A percentile compares a stretch with the other conserved stretches of the same genome.
These are phyloP conservation scores for Crataegus laevigata DNA, from an alignment of 306 rosid species.

Conservation along the genomic window DNA sequence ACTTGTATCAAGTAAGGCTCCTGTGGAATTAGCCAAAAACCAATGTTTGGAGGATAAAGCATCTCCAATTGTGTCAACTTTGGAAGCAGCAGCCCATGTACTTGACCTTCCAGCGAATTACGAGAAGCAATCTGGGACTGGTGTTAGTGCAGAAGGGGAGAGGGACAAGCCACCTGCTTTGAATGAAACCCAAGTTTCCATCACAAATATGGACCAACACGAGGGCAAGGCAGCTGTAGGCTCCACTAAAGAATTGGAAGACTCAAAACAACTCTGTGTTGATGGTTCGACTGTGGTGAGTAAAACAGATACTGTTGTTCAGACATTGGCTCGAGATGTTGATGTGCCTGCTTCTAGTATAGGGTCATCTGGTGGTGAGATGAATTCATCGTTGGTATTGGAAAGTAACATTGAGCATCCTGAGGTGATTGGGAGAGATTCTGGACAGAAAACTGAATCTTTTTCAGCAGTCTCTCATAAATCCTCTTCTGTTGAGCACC, in stretches of 20 bases:
- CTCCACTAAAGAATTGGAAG: slow-evolving; percentile 30
- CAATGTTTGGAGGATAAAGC: slow-evolving; percentile 28
- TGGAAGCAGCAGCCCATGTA: slow-evolving; percentile 19
- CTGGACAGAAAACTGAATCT: slow-evolving; percentile 24
- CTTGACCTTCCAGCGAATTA: slow-evolving; percentile 14
- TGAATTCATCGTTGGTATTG: slow-evolving; percentile 24
- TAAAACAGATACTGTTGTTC: slow-evolving; percentile 25
- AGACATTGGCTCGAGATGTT: slow-evolving; percentile 19
- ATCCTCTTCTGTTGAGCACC: slow-evolving; percentile 23
- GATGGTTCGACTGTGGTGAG: slow-evolving; percentile 15
- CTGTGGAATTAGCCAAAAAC: slow-evolving; percentile 25
- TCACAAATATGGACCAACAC: slow-evolving; percentile 16
- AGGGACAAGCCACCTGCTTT: slow-evolving; percentile 10
- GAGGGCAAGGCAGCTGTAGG: slow-evolving; percentile 15
- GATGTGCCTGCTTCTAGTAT: slow-evolving; percentile 15
- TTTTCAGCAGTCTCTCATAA: slow-evolving; percentile 27
- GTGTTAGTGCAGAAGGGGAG: slow-evolving; percentile 14
- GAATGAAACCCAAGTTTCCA: slow-evolving; percentile 16
- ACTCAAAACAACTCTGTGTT: slow-evolving; percentile 19
- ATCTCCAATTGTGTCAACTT: slow-evolving; percentile 7
- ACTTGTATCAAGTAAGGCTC: slow-evolving; percentile 31
- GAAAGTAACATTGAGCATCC: slow-evolving; percentile 16
- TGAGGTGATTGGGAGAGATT: slow-evolving; percentile 19
- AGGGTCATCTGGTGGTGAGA: slow-evolving; percentile 16
- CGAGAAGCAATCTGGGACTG: slow-evolving; percentile 22